Percentiles rank a stretch among this genome's conserved stretches.
Conservation (phyloP, 495 filamentous ascomycete species). For the Penicillium cosmopolitanum region DNA sequence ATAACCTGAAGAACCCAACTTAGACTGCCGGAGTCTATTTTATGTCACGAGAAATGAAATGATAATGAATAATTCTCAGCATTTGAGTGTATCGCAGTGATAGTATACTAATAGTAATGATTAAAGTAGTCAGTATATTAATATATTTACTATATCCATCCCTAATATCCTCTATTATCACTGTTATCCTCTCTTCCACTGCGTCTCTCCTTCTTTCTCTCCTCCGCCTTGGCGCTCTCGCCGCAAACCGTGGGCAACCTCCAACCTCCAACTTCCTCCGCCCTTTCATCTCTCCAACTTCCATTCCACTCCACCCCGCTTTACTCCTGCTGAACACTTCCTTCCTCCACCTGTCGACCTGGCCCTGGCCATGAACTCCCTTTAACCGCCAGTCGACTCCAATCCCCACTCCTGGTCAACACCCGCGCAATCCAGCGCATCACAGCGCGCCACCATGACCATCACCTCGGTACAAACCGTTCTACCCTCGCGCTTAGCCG, state of each 20-base stretch:
- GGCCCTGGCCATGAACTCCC: not conserved
- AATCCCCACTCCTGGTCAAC: conserved; percentile 37
- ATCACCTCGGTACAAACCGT: conserved; percentile 51
- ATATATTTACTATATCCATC: not conserved
- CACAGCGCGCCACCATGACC: conserved; percentile 43
- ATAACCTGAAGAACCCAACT: conserved; percentile 79
- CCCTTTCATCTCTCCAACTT: not conserved
- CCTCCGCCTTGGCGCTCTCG: not conserved
- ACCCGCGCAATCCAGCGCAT: conserved; percentile 21
- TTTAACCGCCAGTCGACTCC: conserved; percentile 23
- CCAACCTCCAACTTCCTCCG: not conserved
- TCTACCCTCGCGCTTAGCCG: conserved; percentile 36
- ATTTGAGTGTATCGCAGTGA: not conserved
- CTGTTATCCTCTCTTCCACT: too few relatives aligned
- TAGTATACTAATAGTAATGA: too few relatives aligned
- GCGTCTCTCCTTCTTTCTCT: not conserved
- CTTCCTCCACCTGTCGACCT: too few relatives aligned
- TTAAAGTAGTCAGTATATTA: too few relatives aligned
- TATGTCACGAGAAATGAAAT: conserved; percentile 3
- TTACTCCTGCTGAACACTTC: too few relatives aligned
- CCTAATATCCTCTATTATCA: not conserved
- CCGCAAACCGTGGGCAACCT: not conserved
- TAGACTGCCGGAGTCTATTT: conserved; percentile 34
- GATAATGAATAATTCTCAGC: not conserved
- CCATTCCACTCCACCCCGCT: not conserved